Base-by-base conservation (phyloP, 1,284 basidiomycete species). In the Cutaneotrichosporon sp. region DNA sequence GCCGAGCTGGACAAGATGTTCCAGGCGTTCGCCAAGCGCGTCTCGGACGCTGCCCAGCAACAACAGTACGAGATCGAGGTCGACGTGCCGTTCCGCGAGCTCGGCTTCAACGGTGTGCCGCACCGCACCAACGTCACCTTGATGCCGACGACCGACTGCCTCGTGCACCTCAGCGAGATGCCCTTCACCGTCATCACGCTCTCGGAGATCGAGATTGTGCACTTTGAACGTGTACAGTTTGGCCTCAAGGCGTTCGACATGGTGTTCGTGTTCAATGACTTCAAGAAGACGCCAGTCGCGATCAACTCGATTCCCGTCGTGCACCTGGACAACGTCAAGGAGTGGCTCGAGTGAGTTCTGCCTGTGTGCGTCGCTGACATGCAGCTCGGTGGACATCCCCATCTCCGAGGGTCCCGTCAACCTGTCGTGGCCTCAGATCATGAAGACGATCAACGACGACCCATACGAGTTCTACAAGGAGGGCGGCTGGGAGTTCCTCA, bases 121-220 rank as follows among this genome's bases (percentile, higher is more conserved):
- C 92, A 91, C 86, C 87, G 95, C 50, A 95, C 91, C 27, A 95
- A 93, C 73, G 97, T 93, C 62, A 87, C 94, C 33, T 83, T 99
- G 55, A 92, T 97, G 70, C 97, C 97, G 0, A 97, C 95, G 7
- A 98, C 95, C 2, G 95, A 99, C 75, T 98, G 95, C 74, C 84
- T 99, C 29, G 91, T 99, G 36, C 92, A 98, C 75, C 87, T 99
- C 24, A 91, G 92, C 1, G 97, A 99, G 63, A 88, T 91, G 20
- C 97, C 97, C 1, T 98, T 98, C 86, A 86, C 95, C 51, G 94
- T 99, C 50, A 90, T 98, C 64, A 98, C 95, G 0, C 84, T 99
- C 34, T 84, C 87, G 57, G 97, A 99, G 65, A 93, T 99, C 67
- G 95, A 99, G 79, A 90, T 98, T 54, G 95, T 93, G 2, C 97